Evolutionary conservation across 176 grass and related monocot species (phyloP).

Genomic region (Secale cereale): DNA sequence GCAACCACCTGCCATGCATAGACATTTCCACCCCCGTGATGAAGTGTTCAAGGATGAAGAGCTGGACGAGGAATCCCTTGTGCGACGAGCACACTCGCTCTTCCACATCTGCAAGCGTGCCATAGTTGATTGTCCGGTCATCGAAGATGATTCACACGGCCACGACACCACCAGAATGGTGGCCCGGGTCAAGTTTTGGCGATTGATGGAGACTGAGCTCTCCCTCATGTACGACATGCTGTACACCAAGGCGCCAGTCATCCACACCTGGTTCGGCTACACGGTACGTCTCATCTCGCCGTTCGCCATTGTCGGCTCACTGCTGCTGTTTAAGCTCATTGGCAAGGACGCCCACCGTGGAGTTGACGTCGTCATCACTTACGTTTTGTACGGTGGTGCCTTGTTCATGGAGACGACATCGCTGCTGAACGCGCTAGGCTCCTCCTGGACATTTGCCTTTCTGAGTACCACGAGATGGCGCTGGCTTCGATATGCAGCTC

Average conservation of each 20-base stretch:
- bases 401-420: not conserved
- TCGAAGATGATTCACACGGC: too few species aligned
- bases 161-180: too few species aligned
- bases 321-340: not conserved
- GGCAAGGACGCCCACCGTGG: not conserved
- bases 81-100: too few species aligned
- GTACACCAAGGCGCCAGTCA: not conserved
- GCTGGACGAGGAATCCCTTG: too few species aligned
- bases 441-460: not conserved
- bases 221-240: not conserved
- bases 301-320: not conserved
- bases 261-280: not conserved
- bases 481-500: not conserved
- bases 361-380: not conserved
- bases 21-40: too few species aligned
- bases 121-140: too few species aligned
- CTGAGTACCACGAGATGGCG: not conserved
- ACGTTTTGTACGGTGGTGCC: not conserved
- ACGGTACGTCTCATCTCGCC: slow-evolving; percentile 18
- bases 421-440: not conserved
- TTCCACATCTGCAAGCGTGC: too few species aligned
- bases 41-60: too few species aligned
- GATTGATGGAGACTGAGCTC: not conserved
- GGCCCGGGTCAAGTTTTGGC: not conserved
- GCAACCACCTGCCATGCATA: too few species aligned